phyloP scores from a whole-genome alignment of 2,329 filamentous ascomycete species.

The Camptophora hylomeconis region DNA sequence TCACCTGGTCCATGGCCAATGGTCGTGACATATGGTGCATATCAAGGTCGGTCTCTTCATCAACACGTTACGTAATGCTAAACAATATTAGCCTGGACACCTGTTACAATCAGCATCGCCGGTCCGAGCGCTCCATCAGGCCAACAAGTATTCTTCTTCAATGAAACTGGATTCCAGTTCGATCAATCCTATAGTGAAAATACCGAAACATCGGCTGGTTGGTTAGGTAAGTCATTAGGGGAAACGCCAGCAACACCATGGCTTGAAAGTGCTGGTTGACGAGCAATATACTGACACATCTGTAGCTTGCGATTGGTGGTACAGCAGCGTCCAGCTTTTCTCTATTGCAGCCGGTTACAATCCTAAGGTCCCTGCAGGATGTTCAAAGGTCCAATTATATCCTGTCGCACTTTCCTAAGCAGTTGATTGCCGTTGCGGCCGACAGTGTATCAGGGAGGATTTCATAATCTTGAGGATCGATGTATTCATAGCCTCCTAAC shows the following conservation, averaged over 20 bases:
- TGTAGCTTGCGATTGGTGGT: conserved; percentile 17
- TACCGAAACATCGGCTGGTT: conserved; percentile 6
- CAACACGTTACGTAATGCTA: no score
- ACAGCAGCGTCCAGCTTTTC: conserved; percentile 14
- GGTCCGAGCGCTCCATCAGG: background rate
- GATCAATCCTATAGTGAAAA: conserved; percentile 4
- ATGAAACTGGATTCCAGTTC: conserved; percentile 14
- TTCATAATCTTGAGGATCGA: no score
- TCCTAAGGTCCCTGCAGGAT: no score
- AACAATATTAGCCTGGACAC: conserved; percentile 10
- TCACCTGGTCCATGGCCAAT: conserved; percentile 14
- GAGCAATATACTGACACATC: conserved; percentile 2
- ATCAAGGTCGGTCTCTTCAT: conserved; percentile 12
- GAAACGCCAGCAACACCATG: background rate
- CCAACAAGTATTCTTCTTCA: conserved; percentile 14
- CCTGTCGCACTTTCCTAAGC: no score
- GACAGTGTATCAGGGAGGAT: no score
- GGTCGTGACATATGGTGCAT: conserved; percentile 8
- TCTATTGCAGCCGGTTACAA: no score
- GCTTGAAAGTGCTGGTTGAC: conserved; percentile 1
- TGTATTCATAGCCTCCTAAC: no score
- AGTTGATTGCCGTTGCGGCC: no score
- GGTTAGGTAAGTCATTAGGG: conserved; percentile 11
- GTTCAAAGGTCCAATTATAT: no score
- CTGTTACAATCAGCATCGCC: conserved; percentile 15